Percentiles rank a stretch among this genome's conserved stretches.
Conservation (phyloP, 140 eudicot species). For the Senecio squalidus region DNA sequence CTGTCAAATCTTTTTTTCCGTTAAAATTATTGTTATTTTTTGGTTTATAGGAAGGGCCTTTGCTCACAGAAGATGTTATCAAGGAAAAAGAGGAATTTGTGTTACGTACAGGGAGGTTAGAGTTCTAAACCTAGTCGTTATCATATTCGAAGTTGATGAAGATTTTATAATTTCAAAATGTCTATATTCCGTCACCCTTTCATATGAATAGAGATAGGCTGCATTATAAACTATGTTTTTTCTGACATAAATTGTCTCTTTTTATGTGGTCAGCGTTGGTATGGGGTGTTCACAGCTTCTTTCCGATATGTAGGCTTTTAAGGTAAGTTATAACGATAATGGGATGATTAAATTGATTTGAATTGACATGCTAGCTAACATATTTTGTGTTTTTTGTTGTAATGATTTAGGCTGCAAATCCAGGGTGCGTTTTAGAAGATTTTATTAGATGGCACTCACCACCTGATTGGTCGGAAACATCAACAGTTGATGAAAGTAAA, state of each 20-base stretch:
- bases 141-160: not conserved
- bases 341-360: not conserved
- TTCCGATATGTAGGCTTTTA: conserved; percentile 98
- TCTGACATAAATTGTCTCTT: not conserved
- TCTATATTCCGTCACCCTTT: too few species aligned
- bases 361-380: not conserved
- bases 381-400: not conserved
- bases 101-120: conserved; percentile 94
- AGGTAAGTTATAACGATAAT: conserved; percentile 36
- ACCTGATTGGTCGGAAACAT: conserved; percentile 86
- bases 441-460: conserved; percentile 99
- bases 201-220: too few species aligned
- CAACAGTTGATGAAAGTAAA: conserved; percentile 31
- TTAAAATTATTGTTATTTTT: not conserved
- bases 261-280: conserved; percentile 64
- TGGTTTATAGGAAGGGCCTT: conserved; percentile 72
- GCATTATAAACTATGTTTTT: not conserved
- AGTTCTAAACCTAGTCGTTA: not conserved
- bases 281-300: conserved; percentile 99
- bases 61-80: conserved; percentile 89
- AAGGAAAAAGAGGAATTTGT: conserved; percentile 92
- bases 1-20: not conserved
- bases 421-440: conserved; percentile 93
- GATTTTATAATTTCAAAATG: not conserved
- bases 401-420: conserved; percentile 84